Conservation (phyloP, 1,139 yeast genomes). For the Yamadazyma trypodendri region DNA sequence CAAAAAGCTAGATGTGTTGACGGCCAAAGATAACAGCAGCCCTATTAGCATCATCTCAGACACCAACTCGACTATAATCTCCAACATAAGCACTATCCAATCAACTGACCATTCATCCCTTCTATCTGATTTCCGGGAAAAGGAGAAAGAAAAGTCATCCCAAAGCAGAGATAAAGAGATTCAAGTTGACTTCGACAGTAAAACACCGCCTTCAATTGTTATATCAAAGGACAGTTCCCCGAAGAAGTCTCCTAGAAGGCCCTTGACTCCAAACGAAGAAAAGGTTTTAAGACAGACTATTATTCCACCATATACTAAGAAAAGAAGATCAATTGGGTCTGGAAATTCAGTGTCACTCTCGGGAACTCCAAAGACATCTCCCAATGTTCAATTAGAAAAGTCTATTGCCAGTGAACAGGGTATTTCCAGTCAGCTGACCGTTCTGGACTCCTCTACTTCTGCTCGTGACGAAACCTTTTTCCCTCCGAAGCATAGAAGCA, state of each 20-base stretch:
- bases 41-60: conserved; percentile 31
- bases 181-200: conserved; percentile 13
- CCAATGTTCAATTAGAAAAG: not conserved
- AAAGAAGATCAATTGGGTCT: conserved; percentile 2
- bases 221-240: conserved; percentile 16
- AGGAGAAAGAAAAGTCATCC: conserved; percentile 2
- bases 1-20: conserved; percentile 9
- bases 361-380: not conserved
- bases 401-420: not conserved
- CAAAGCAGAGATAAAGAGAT: not conserved
- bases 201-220: conserved; percentile 18
- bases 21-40: conserved; percentile 17
- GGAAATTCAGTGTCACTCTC: too few species aligned
- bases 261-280: conserved; percentile 30
- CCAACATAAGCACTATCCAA: conserved; percentile 30
- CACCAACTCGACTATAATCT: conserved; percentile 28
- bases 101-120: conserved; percentile 36
- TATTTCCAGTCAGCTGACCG: too few species aligned
- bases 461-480: not conserved
- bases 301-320: conserved; percentile 24
- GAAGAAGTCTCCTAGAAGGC: conserved; percentile 22
- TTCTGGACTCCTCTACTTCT: too few species aligned
- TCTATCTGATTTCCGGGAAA: conserved; percentile 18
- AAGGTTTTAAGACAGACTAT: conserved; percentile 27
- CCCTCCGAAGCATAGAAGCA: conserved; percentile 8